Conservation (phyloP, 2,329 filamentous ascomycete species). For the Fusarium sp. region DNA sequence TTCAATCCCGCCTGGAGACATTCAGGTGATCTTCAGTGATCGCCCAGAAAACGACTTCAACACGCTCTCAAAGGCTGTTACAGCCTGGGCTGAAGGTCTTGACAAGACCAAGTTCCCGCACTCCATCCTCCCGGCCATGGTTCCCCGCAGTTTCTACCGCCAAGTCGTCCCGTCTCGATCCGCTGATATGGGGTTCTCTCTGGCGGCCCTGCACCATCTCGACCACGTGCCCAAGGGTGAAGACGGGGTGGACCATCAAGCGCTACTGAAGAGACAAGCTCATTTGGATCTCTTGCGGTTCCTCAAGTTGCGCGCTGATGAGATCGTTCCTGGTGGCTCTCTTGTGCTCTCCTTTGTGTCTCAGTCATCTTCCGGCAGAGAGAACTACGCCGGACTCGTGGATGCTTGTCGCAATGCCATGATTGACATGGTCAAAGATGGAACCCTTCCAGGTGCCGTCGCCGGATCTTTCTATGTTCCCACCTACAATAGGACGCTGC, state of each 20-base stretch:
- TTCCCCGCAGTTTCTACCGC: neutral
- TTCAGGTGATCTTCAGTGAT: neutral
- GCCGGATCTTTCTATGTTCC: neutral
- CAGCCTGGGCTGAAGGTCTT: neutral
- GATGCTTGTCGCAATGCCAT: neutral
- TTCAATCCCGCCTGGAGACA: neutral
- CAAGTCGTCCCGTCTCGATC: neutral
- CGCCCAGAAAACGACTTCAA: neutral
- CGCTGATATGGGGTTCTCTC: neutral
- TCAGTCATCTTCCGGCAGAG: neutral
- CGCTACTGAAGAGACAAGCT: neutral
- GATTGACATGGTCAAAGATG: neutral
- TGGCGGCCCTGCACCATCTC: neutral
- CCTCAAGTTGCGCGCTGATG: neutral
- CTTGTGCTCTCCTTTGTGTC: neutral
- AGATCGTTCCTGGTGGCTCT: neutral
- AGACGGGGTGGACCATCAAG: neutral
- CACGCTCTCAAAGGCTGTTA: neutral
- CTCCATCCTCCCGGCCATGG: neutral
- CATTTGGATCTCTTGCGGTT: neutral
- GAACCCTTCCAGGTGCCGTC: neutral
- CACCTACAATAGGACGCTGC: neutral
- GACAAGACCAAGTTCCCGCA: neutral
- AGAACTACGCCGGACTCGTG: neutral
- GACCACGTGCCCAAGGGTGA: neutral